Evolutionary conservation across 805 yeast species (phyloP), one percentile per base, ranked within the genome.

Genomic region (Clavispora asparagi): DNA sequence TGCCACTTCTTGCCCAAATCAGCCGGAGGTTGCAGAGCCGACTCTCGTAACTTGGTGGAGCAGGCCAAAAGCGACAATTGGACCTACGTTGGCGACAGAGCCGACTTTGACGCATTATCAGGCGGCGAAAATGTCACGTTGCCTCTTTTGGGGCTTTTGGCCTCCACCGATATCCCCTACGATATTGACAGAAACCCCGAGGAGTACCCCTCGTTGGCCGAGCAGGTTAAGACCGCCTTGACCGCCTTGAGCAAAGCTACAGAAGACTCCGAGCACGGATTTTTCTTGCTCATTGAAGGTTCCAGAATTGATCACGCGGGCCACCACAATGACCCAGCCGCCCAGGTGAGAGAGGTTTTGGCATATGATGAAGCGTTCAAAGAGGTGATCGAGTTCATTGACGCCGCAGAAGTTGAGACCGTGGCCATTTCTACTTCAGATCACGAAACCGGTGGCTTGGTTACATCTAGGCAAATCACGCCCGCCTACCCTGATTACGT

Each of bases 281-380:
- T 91, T 64, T 90, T 91, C 70, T 64, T 91, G 48, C 63, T 91
- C 64, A 80, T 91, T 44, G 97, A 91, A 71, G 97, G 97, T 16
- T 87, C 96, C 6, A 78, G 97, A 64, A 90, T 91, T 58, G 97
- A 91, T 67, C 97, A 90, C 61, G 96, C 96, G 6, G 97, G 97
- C 39, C 97, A 91, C 67, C 83, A 78, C 57, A 90, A 91, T 60
- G 97, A 91, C 63, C 92, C 97, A 10, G 92, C 92, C 7, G 96
- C 96, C 8, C 96, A 90, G 68, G 96, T 87, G 6, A 77, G 90
- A 59, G 97, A 91, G 66, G 92, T 88, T 4, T 70, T 90, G 56
- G 96, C 95, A 1, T 91, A 82, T 63, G 95, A 87, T 62, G 81
- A 79, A 49, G 90, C 96, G 4, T 88, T 87, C 67, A 65, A 77